phyloP scores from a whole-genome alignment of 306 rosid species.

The Pyrus betulifolia region DNA sequence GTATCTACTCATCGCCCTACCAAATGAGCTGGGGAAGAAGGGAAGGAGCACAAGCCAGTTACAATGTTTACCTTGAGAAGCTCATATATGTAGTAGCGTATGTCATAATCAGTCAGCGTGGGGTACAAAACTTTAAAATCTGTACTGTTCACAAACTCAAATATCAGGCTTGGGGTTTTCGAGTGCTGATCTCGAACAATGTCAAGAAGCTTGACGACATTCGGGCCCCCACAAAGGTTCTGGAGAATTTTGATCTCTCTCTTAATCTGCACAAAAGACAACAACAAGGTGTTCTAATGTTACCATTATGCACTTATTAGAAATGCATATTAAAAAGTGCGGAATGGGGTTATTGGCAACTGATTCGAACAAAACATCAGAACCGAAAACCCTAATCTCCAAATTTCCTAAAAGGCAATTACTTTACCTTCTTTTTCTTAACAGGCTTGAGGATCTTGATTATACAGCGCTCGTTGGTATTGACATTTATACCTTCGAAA shows the following conservation, averaged over 20 bases:
- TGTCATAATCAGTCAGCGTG: conserved; percentile 80
- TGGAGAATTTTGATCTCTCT: conserved; percentile 91
- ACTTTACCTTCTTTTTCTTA: conserved; percentile 83
- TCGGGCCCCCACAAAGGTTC: conserved; percentile 95
- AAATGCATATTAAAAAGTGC: neutral
- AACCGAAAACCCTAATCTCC: neutral
- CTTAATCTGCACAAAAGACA: conserved; percentile 54
- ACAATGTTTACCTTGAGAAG: conserved; percentile 69
- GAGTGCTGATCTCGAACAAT: conserved; percentile 87
- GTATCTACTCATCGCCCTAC: neutral
- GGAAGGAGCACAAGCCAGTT: neutral
- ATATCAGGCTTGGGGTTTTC: conserved; percentile 82
- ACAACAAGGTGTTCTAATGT: neutral
- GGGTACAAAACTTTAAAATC: conserved; percentile 89
- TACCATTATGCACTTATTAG: neutral
- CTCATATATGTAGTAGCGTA: conserved; percentile 87
- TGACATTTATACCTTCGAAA: conserved; percentile 86
- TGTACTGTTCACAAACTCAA: conserved; percentile 87
- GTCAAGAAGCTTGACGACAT: conserved; percentile 81
- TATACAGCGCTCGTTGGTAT: conserved; percentile 72
- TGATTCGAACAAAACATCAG: neutral
- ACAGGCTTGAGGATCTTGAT: conserved; percentile 99
- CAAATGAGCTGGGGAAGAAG: conserved; percentile 5
- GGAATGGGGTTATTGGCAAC: neutral
- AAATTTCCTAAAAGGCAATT: neutral